A percentile compares a stretch with the other conserved stretches of the same genome.
Conservation (phyloP, 2,329 filamentous ascomycete genomes). For the Diaporthe vaccinii region DNA sequence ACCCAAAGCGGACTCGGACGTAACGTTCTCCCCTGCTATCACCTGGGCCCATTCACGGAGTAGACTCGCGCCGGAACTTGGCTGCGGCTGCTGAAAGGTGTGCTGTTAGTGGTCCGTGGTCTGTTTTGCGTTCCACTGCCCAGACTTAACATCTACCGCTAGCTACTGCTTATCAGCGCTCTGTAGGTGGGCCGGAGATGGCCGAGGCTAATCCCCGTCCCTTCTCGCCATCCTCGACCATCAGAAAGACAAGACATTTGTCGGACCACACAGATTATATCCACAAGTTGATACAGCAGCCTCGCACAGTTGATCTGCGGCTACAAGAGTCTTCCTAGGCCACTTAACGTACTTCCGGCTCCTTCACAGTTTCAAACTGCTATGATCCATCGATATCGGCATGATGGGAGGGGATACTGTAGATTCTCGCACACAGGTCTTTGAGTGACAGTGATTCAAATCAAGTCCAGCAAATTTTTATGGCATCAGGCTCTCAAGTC, state of each 20-base stretch:
- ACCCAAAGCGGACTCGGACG: background rate
- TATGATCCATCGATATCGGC: no score
- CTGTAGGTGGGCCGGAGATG: background rate
- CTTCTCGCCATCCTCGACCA: no score
- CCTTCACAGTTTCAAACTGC: no score
- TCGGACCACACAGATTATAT: no score
- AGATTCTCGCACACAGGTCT: no score
- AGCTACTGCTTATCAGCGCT: slow-evolving; percentile 1
- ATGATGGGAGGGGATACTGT: no score
- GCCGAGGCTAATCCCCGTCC: background rate
- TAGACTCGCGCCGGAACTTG: background rate
- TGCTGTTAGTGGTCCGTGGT: background rate
- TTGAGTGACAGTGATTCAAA: no score
- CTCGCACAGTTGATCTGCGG: no score
- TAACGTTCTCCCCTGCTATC: slow-evolving; percentile 36
- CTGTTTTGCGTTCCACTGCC: background rate
- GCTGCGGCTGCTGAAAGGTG: background rate
- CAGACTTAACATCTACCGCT: background rate
- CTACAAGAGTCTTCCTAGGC: no score
- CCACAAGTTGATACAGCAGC: no score
- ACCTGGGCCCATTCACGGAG: background rate
- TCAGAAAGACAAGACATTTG: no score
- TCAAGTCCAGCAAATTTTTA: background rate
- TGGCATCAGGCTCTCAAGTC: background rate
- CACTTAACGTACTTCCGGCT: no score